A percentile compares a stretch with the other conserved stretches of the same genome.
Evolutionary conservation across 306 rosid genomes (phyloP).

Genomic region (Parietaria judaica): DNA sequence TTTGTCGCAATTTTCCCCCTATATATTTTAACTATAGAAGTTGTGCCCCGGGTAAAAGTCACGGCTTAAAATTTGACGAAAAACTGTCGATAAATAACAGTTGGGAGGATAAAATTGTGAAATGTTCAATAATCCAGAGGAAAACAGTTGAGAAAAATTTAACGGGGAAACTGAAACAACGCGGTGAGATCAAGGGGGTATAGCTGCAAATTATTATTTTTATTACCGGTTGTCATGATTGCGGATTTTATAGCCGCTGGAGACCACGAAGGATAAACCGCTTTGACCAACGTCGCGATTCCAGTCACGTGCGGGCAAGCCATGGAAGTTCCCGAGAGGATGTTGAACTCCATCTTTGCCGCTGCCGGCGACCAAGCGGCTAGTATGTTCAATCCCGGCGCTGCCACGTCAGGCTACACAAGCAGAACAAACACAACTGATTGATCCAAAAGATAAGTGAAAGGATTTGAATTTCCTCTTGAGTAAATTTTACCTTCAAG

Average conservation of each 20-base stretch:
- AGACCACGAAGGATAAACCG: conserved; percentile 71
- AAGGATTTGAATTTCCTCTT: neutral
- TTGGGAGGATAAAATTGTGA: too few relatives aligned
- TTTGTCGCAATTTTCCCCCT: too few relatives aligned
- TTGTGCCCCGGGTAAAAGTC: too few relatives aligned
- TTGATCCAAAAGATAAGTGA: neutral
- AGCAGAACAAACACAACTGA: conserved; percentile 22
- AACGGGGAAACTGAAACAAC: too few relatives aligned
- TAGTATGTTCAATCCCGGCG: conserved; percentile 75
- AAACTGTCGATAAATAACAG: too few relatives aligned
- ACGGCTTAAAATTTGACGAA: too few relatives aligned
- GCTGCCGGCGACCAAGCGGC: conserved; percentile 84
- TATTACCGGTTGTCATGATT: conserved; percentile 74
- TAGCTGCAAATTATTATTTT: neutral
- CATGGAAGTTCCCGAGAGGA: conserved; percentile 77
- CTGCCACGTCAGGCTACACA: conserved; percentile 65
- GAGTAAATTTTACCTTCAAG: conserved; percentile 51
- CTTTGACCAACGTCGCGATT: conserved; percentile 64
- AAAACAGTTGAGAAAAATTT: too few relatives aligned
- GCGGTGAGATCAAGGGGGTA: too few relatives aligned
- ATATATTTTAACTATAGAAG: too few relatives aligned
- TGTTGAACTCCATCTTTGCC: conserved; percentile 41
- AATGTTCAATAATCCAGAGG: too few relatives aligned
- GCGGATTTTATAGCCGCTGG: conserved; percentile 69
- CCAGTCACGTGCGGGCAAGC: conserved; percentile 87